phyloP scores from a whole-genome alignment of 306 rosid species.

The Cercis canadensis region DNA sequence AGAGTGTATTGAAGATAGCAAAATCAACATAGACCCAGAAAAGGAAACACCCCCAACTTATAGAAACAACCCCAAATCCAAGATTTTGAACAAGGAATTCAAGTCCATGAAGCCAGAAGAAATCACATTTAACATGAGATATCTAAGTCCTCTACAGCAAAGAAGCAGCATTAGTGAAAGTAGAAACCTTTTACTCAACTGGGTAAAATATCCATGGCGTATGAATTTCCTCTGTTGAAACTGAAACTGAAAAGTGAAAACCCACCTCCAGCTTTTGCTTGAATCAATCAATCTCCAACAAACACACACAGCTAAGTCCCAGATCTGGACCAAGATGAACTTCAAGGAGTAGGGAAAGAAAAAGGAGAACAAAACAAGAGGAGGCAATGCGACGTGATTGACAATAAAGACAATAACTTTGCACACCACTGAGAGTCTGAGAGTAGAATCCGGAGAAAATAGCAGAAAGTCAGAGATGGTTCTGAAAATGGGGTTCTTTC shows the following conservation, averaged over 20 bases:
- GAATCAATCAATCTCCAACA: constrained; percentile 34
- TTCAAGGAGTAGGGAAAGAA: constrained; percentile 12
- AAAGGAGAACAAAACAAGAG: neutral
- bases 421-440: constrained; percentile 39
- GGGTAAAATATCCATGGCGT: constrained; percentile 38
- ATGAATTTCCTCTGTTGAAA: constrained; percentile 35
- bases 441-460: constrained; percentile 29
- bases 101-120: constrained; percentile 37
- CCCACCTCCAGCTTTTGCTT: constrained; percentile 43
- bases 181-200: constrained; percentile 45
- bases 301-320: constrained; percentile 34
- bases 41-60: constrained; percentile 36
- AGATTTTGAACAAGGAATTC: constrained; percentile 34
- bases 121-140: neutral
- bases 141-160: neutral
- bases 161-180: constrained; percentile 36
- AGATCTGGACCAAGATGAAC: constrained; percentile 54
- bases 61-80: constrained; percentile 35
- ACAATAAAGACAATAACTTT: constrained; percentile 32
- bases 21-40: constrained; percentile 36
- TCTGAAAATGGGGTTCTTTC: constrained; percentile 41
- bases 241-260: constrained; percentile 30
- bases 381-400: constrained; percentile 38
- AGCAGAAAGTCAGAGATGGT: constrained; percentile 41
- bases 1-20: constrained; percentile 8